Conservation (phyloP, 1,284 basidiomycete genomes). For the Trichosporon sp. region DNA sequence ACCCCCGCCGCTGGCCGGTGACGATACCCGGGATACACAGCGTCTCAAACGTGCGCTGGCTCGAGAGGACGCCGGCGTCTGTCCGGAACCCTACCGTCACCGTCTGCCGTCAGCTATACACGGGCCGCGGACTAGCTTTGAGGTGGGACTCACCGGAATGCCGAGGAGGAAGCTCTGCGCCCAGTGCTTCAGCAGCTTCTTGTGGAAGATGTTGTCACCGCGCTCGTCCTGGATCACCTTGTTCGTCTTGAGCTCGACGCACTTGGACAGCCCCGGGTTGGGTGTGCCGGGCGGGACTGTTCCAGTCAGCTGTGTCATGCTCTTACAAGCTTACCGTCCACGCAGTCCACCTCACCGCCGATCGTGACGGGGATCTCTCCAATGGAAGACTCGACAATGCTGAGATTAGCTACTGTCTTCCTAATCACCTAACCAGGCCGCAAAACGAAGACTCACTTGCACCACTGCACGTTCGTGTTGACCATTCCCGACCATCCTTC, state of each 20-base stretch:
- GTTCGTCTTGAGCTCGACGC: slow-evolving; percentile 92
- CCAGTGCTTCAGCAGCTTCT: slow-evolving; percentile 94
- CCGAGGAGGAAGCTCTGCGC: slow-evolving; percentile 91
- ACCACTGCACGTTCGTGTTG: slow-evolving; percentile 91
- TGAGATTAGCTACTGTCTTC: slow-evolving; percentile 9
- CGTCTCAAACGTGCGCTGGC: slow-evolving; percentile 65
- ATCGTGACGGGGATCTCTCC: slow-evolving; percentile 74
- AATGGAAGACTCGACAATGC: slow-evolving; percentile 82
- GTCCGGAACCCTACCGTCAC: slow-evolving; percentile 91
- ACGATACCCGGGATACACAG: slow-evolving; percentile 57
- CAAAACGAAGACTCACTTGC: slow-evolving; percentile 51
- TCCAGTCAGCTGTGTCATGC: slow-evolving; percentile 7
- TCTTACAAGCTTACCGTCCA: slow-evolving; percentile 59
- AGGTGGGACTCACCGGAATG: slow-evolving; percentile 62
- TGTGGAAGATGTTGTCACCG: slow-evolving; percentile 75
- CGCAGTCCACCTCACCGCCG: slow-evolving; percentile 94
- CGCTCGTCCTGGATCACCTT: slow-evolving; percentile 64
- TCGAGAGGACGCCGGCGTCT: slow-evolving; percentile 62
- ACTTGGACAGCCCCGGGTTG: slow-evolving; percentile 48
- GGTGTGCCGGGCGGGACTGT: slow-evolving; percentile 23
- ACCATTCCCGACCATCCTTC: slow-evolving; percentile 78
- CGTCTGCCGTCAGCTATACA: slow-evolving; percentile 54
- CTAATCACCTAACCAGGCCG: no score
- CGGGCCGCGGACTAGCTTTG: background rate
- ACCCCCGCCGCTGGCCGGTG: slow-evolving; percentile 16